Conservation (phyloP, 2,329 filamentous ascomycete species). For the Fusarium sp. region DNA sequence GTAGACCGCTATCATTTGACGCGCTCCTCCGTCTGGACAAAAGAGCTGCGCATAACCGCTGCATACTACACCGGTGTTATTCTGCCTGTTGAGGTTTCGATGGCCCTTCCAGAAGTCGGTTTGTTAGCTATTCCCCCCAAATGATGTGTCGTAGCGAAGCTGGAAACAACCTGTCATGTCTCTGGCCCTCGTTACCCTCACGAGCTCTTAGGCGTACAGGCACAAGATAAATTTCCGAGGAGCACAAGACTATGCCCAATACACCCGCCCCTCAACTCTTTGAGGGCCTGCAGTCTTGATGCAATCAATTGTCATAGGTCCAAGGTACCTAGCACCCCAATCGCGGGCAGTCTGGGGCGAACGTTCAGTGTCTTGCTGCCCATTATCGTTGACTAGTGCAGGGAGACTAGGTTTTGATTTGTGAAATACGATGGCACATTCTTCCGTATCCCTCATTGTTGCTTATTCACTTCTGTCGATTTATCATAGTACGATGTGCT, state of each 20-base stretch:
- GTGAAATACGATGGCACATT: background rate
- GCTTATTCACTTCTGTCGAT: background rate
- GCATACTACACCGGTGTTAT: slow-evolving; percentile 33
- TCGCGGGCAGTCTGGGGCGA: slow-evolving; percentile 25
- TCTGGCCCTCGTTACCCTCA: slow-evolving; percentile 53
- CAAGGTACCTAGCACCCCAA: slow-evolving; percentile 16
- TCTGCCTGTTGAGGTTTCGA: slow-evolving; percentile 33
- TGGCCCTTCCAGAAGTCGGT: slow-evolving; percentile 39
- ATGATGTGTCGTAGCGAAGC: slow-evolving; percentile 11
- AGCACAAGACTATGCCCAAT: slow-evolving; percentile 52
- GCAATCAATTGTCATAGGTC: slow-evolving; percentile 17
- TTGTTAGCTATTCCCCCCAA: slow-evolving; percentile 14
- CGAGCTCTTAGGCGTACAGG: slow-evolving; percentile 58
- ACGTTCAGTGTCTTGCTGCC: slow-evolving; percentile 10
- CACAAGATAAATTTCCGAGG: slow-evolving; percentile 57
- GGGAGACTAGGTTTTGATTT: slow-evolving; percentile 12
- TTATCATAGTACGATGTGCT: background rate
- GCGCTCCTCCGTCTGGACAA: slow-evolving; percentile 18
- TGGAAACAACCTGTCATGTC: slow-evolving; percentile 44
- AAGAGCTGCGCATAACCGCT: slow-evolving; percentile 43
- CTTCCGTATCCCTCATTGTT: background rate
- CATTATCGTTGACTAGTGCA: slow-evolving; percentile 8
- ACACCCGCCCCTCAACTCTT: slow-evolving; percentile 31
- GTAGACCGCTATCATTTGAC: slow-evolving; percentile 4
- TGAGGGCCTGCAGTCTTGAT: slow-evolving; percentile 23